Evolutionary conservation across 495 filamentous ascomycete genomes (phyloP).

Genomic region (Xylaria telfairii): DNA sequence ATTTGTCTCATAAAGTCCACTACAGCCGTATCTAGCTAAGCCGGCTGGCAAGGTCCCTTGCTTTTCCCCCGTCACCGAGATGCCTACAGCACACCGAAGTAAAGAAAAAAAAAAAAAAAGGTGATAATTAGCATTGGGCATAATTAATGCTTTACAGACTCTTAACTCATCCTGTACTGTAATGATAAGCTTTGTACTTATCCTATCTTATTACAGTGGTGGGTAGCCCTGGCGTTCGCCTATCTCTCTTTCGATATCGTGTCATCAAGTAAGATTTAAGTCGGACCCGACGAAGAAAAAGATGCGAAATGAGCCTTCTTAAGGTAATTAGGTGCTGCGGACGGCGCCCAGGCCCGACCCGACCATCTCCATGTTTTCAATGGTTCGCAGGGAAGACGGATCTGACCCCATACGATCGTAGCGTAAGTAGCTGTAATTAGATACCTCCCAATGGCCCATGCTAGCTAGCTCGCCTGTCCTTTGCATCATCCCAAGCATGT

Average conservation of each 20-base stretch:
- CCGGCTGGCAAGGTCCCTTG: neutral
- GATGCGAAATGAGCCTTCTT: neutral
- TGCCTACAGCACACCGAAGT: slow-evolving; percentile 1
- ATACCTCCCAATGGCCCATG: neutral
- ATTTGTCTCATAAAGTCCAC: slow-evolving; percentile 11
- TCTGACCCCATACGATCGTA: neutral
- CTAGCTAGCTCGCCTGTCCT: neutral
- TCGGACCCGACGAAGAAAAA: slow-evolving; percentile 7
- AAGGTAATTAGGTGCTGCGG: neutral
- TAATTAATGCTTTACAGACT: neutral
- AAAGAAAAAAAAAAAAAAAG: neutral
- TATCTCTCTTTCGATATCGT: slow-evolving; percentile 12
- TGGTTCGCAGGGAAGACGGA: slow-evolving; percentile 3
- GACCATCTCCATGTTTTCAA: neutral
- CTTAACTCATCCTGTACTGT: neutral
- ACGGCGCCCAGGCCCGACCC: neutral
- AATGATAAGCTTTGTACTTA: neutral
- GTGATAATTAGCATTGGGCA: slow-evolving; percentile 1
- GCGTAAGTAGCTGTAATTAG: neutral
- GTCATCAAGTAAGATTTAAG: slow-evolving; percentile 2
- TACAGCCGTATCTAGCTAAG: slow-evolving; percentile 8
- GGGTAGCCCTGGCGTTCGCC: neutral
- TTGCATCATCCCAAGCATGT: neutral
- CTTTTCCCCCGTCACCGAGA: slow-evolving; percentile 13
- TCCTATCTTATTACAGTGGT: neutral